A percentile compares a stretch with the other conserved stretches of the same genome.
These are phyloP conservation scores for Mimosa pudica DNA, from an alignment of 306 rosid species.

Conservation along the genomic window DNA sequence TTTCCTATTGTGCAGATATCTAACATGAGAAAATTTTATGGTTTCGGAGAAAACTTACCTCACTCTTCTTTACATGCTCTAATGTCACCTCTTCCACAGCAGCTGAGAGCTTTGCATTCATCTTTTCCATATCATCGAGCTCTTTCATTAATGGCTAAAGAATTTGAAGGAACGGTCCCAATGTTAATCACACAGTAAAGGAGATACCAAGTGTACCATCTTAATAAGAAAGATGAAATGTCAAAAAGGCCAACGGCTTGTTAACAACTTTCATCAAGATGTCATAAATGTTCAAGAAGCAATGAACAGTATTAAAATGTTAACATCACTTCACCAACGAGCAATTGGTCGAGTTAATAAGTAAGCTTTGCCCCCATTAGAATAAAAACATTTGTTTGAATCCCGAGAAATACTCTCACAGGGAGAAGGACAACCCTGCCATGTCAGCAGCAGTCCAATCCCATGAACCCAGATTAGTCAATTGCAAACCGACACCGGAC, in stretches of 20 bases:
- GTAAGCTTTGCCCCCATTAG: too few relatives aligned
- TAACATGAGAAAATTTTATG: conserved; percentile 5
- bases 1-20: not conserved
- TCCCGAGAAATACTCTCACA: too few relatives aligned
- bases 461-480: too few relatives aligned
- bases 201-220: not conserved
- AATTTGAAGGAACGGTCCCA: conserved; percentile 33
- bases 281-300: conserved; percentile 12
- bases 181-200: conserved; percentile 33
- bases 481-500: too few relatives aligned
- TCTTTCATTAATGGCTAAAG: conserved; percentile 91
- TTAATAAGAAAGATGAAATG: not conserved
- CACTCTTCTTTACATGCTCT: conserved; percentile 94
- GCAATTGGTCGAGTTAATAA: too few relatives aligned
- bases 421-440: too few relatives aligned
- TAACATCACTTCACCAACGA: not conserved
- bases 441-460: too few relatives aligned
- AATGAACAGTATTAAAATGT: conserved; percentile 18
- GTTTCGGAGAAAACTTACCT: conserved; percentile 52
- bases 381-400: too few relatives aligned
- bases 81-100: conserved; percentile 95
- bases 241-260: conserved; percentile 8
- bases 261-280: conserved; percentile 10
- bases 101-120: conserved; percentile 80
- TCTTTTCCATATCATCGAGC: conserved; percentile 98